Conservation (phyloP, 2,329 filamentous ascomycete genomes). For the Pseudogymnoascus sp. region DNA sequence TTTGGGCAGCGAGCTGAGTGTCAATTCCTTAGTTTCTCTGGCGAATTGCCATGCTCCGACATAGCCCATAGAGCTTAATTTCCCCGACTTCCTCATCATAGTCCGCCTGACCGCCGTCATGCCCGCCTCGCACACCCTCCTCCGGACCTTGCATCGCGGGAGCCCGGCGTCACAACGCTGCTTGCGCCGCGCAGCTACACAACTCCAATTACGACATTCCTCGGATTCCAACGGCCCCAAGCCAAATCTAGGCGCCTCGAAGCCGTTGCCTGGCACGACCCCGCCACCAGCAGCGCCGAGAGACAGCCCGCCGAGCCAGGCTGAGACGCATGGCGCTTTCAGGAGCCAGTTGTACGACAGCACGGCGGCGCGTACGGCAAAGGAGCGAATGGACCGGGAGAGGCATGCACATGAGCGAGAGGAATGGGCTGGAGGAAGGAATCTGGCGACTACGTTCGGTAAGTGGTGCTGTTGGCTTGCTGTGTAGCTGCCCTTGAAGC, state of each 20-base stretch:
- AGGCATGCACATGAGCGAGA: constrained; percentile 38
- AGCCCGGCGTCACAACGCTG: not conserved
- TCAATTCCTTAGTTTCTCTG: not conserved
- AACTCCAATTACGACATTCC: not conserved
- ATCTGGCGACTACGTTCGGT: constrained; percentile 49
- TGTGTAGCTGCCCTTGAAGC: not conserved
- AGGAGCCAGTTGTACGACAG: constrained; percentile 54
- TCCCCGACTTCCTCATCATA: not conserved
- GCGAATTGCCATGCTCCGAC: not conserved
- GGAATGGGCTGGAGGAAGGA: constrained; percentile 34
- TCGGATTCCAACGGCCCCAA: not conserved
- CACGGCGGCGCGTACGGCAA: constrained; percentile 44
- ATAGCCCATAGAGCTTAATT: not conserved
- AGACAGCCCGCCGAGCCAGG: not conserved
- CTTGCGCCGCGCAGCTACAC: not conserved
- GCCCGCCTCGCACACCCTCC: not conserved
- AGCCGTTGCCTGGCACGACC: not conserved
- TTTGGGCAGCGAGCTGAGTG: not conserved
- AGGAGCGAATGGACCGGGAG: constrained; percentile 47
- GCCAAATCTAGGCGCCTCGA: not conserved
- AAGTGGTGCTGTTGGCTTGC: constrained; percentile 18
- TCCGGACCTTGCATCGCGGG: not conserved
- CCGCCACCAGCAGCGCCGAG: not conserved
- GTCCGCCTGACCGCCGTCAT: not conserved
- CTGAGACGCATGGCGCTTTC: constrained; percentile 35